Evolutionary conservation across 176 grass and related monocot genomes (phyloP).

Genomic region (Zea luxurians): DNA sequence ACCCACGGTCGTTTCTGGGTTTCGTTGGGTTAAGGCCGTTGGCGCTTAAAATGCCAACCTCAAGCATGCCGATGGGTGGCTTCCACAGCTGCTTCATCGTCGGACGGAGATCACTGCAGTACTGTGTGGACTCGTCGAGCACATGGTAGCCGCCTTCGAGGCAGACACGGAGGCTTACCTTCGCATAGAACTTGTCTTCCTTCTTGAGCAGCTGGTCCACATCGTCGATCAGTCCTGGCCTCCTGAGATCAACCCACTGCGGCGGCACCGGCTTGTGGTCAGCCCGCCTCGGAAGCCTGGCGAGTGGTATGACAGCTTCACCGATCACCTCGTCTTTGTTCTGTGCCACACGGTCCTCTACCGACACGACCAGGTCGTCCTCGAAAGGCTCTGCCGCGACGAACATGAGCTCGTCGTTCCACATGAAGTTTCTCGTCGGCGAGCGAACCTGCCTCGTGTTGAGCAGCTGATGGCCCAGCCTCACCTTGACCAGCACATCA

Average conservation of each 20-base stretch:
- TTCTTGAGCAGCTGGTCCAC: slow-evolving; percentile 53
- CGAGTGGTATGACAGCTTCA: slow-evolving; percentile 41
- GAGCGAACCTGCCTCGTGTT: slow-evolving; percentile 65
- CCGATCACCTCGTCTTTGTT: slow-evolving; percentile 80
- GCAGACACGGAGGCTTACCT: slow-evolving; percentile 54
- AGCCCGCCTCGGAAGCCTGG: slow-evolving; percentile 44
- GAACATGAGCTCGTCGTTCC: slow-evolving; percentile 88
- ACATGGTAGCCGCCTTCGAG: slow-evolving; percentile 97
- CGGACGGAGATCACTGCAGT: slow-evolving; percentile 85
- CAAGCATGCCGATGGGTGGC: slow-evolving; percentile 75
- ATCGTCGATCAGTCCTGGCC: slow-evolving; percentile 45
- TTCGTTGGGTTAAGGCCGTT: slow-evolving; percentile 67
- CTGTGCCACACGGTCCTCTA: slow-evolving; percentile 63
- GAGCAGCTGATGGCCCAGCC: slow-evolving; percentile 55
- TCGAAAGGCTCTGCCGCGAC: slow-evolving; percentile 92
- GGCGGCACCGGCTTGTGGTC: slow-evolving; percentile 58
- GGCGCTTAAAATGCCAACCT: slow-evolving; percentile 82
- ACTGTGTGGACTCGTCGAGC: slow-evolving; percentile 84
- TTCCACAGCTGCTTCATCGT: slow-evolving; percentile 95
- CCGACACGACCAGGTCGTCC: slow-evolving; percentile 60
- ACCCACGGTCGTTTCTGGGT: slow-evolving; percentile 55
- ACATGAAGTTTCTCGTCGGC: slow-evolving; percentile 61
- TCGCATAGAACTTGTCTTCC: slow-evolving; percentile 86
- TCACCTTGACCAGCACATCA: slow-evolving; percentile 61
- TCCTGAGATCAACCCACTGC: slow-evolving; percentile 64